phyloP scores from a whole-genome alignment of 2,329 filamentous ascomycete species.

The Teratosphaeriaceae sp. region DNA sequence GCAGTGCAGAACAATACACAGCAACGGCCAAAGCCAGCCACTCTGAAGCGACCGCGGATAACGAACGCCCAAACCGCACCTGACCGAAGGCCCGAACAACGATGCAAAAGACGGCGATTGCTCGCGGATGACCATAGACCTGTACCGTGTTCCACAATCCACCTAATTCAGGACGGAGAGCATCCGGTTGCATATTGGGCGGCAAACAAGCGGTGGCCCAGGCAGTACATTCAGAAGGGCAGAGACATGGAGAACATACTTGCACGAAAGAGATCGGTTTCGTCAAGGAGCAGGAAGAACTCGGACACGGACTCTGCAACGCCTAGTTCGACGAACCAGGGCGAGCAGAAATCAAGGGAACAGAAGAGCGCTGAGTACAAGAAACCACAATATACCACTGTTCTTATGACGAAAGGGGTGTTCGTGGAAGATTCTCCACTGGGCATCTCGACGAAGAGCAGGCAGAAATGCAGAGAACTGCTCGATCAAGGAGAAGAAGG shows the following conservation, averaged over 20 bases:
- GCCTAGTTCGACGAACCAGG: slow-evolving; percentile 6
- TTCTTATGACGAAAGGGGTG: slow-evolving; percentile 23
- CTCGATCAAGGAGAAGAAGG: slow-evolving; percentile 24
- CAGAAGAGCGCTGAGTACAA: slow-evolving; percentile 21
- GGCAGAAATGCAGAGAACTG: slow-evolving; percentile 24
- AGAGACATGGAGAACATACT: slow-evolving; percentile 7
- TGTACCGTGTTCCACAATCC: too few species aligned
- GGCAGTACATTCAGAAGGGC: slow-evolving; percentile 1
- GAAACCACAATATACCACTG: slow-evolving; percentile 5
- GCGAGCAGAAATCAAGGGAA: slow-evolving; percentile 11
- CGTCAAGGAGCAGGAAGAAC: slow-evolving; percentile 5
- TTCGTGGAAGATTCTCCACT: slow-evolving; percentile 33
- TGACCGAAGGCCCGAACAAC: neutral
- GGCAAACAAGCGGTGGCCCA: slow-evolving; percentile 3
- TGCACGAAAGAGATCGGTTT: slow-evolving; percentile 7
- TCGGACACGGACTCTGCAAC: slow-evolving; percentile 7
- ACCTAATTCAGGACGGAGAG: too few species aligned
- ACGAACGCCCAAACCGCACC: neutral
- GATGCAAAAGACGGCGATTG: neutral
- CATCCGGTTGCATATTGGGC: slow-evolving; percentile 8
- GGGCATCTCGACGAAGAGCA: slow-evolving; percentile 29
- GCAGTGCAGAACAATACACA: neutral
- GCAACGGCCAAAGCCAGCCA: neutral
- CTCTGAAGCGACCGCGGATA: neutral
- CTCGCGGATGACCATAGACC: too few species aligned